Base-by-base conservation (phyloP, 2,329 filamentous ascomycete genomes). In the Aspergillus sp. region DNA sequence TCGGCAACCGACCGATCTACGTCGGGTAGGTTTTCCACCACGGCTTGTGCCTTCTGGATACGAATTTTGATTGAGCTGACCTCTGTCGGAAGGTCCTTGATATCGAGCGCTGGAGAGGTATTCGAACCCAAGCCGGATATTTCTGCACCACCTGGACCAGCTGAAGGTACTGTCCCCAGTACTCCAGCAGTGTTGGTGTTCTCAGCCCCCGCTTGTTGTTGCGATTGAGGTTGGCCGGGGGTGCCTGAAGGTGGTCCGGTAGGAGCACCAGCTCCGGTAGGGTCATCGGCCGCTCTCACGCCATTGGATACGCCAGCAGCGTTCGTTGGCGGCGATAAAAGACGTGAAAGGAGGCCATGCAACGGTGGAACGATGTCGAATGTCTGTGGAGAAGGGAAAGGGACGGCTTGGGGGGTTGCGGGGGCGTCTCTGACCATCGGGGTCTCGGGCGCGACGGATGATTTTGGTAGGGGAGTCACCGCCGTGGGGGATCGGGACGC, bases 321-420 rank as follows among this genome's bases (percentile, higher is more conserved):
- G 73, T 70, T 79, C 68, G 67, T 70, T 62, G 73, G 80, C 17
- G 74, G 68, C 27, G 78, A 81, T 67, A 90, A 86, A 17, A 97
- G 84, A 54, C 90, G 90, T 66, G 87, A 82, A 62, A 97, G 86
- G 66, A 96, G 86, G 61, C 87, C 83, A 70, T 91, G 88, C 57
- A 97, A 86, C 70, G 92, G 87, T 25, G 92, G 91, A 57, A 96
- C 85, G 67, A 92, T 86, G 80, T 96, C 93, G 79, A 97, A 91
- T 53, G 87, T 87, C 75, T 93, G 89, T 27, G 93, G 90, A 53
- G 90, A 85, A 63, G 95, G 89, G 58, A 89, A 86, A 2, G 84
- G 78, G 25, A 71, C 68, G 47, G 70, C 64, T 58, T 32, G 88
- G 83, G 60, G 85, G 79, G 64, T 81, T 79, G 71, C 61, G 48